Evolutionary conservation across 1,284 basidiomycete species (phyloP).

Genomic region (Wallemia mellicola): DNA sequence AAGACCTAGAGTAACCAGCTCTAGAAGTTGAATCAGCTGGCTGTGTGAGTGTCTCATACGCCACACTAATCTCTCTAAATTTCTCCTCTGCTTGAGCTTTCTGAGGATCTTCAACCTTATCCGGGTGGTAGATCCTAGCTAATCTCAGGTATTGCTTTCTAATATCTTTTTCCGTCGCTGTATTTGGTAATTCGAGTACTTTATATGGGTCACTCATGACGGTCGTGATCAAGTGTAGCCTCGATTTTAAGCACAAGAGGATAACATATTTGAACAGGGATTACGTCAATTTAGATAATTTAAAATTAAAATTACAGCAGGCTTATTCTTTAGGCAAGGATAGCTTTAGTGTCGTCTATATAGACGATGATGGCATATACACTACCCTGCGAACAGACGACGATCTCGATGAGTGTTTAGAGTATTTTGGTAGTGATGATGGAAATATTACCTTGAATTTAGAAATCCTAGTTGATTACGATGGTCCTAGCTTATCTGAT

Average conservation of each 20-base stretch:
- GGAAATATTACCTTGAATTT: slow-evolving; percentile 33
- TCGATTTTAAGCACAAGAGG: background rate
- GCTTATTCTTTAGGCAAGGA: slow-evolving; percentile 42
- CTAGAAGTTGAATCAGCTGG: background rate
- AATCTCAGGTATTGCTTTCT: background rate
- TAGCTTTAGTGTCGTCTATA: slow-evolving; percentile 41
- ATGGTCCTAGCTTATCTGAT: slow-evolving; percentile 65
- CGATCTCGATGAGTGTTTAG: slow-evolving; percentile 54
- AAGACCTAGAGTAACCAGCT: background rate
- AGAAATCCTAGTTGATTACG: slow-evolving; percentile 49
- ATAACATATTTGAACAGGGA: background rate
- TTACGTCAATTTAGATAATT: background rate
- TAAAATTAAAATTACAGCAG: slow-evolving; percentile 34
- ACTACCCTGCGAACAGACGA: slow-evolving; percentile 33
- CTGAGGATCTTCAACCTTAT: background rate
- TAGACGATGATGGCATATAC: slow-evolving; percentile 53
- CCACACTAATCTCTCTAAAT: background rate
- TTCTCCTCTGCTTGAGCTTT: background rate
- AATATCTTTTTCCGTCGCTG: background rate
- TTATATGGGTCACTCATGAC: background rate
- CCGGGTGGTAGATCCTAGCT: background rate
- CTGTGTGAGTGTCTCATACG: background rate
- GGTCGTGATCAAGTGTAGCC: background rate
- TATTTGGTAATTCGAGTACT: background rate
- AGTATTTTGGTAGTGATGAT: slow-evolving; percentile 27